These are phyloP conservation scores for Trametes punicea DNA, from an alignment of 768 basidiomycete genomes.

Conservation along the genomic window DNA sequence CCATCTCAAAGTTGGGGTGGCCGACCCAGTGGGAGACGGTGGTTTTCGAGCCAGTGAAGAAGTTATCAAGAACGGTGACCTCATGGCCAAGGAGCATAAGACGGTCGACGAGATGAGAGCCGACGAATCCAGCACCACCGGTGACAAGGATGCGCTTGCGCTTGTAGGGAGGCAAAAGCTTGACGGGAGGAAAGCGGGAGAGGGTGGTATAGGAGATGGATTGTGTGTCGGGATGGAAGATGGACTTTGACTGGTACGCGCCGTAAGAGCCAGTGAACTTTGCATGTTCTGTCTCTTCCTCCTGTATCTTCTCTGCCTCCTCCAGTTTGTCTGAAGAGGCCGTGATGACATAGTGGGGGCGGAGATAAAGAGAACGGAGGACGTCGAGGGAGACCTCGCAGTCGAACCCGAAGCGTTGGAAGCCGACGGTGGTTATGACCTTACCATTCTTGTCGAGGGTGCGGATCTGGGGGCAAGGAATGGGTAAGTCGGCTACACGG, in stretches of 20 bases:
- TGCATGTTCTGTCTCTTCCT: constrained; percentile 46
- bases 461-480: constrained; percentile 42
- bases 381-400: constrained; percentile 75
- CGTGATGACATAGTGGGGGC: constrained; percentile 67
- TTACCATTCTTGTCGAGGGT: constrained; percentile 72
- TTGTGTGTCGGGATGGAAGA: constrained; percentile 74
- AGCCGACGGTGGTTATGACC: constrained; percentile 78
- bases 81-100: constrained; percentile 98
- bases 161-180: constrained; percentile 67
- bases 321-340: constrained; percentile 34
- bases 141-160: constrained; percentile 94
- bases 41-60: constrained; percentile 98
- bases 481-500: background rate
- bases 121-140: constrained; percentile 98
- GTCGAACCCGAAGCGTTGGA: constrained; percentile 87
- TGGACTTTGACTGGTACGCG: constrained; percentile 78
- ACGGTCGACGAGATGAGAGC: constrained; percentile 95
- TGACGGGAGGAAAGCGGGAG: constrained; percentile 90
- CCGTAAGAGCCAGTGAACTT: constrained; percentile 46
- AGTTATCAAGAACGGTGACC: constrained; percentile 96
- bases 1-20: constrained; percentile 98
- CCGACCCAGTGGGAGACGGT: constrained; percentile 95
- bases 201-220: constrained; percentile 92
- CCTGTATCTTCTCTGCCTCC: constrained; percentile 37
- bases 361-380: constrained; percentile 85